Conservation (phyloP, 2,329 filamentous ascomycete species). For the Colletotrichum sp. region DNA sequence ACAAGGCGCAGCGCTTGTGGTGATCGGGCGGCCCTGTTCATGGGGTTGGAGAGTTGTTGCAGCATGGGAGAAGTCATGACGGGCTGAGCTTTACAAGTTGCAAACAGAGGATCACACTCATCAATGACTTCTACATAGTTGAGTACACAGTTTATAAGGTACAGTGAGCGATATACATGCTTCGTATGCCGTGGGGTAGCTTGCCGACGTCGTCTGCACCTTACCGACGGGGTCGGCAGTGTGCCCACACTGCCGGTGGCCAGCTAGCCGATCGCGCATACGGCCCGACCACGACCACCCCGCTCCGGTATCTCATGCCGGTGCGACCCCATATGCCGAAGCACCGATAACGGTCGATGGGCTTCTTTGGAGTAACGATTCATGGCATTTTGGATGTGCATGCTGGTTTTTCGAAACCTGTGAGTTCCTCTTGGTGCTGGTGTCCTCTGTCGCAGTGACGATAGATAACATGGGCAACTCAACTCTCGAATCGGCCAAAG, state of each 20-base stretch:
- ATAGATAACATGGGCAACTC: background rate
- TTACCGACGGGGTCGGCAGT: background rate
- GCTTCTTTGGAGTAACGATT: background rate
- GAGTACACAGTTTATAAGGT: background rate
- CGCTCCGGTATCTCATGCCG: background rate
- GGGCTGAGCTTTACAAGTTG: background rate
- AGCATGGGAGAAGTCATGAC: background rate
- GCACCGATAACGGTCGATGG: background rate
- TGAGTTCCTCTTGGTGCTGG: background rate
- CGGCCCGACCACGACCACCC: background rate
- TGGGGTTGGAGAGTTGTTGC: background rate
- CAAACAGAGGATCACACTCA: background rate
- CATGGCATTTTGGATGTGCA: background rate
- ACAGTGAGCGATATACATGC: background rate
- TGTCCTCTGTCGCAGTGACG: background rate
- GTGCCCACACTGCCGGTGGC: background rate
- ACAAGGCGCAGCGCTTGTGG: background rate
- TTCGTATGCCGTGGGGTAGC: fast-evolving
- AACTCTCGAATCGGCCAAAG: background rate
- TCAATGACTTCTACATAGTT: fast-evolving
- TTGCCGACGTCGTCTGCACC: background rate
- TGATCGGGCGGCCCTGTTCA: background rate
- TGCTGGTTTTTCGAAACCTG: background rate
- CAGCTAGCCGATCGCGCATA: background rate
- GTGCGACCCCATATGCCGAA: background rate